These are phyloP conservation scores for Suillus weaverae DNA, from an alignment of 768 basidiomycete genomes.

Conservation along the genomic window DNA sequence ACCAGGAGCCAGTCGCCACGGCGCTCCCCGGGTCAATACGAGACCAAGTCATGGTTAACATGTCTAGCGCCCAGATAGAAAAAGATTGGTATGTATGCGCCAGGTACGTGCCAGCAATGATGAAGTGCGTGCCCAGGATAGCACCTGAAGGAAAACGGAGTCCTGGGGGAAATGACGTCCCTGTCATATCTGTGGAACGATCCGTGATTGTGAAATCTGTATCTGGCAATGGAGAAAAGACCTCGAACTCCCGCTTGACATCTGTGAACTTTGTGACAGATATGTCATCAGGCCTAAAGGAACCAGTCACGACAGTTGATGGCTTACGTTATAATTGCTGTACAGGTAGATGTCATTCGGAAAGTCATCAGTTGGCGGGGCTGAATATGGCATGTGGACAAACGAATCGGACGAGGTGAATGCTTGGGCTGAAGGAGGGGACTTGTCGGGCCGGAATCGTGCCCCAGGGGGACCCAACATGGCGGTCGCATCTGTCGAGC, in stretches of 20 bases:
- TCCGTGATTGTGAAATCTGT: constrained; percentile 78
- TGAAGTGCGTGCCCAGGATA: constrained; percentile 85
- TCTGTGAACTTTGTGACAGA: constrained; percentile 73
- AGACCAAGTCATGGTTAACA: constrained; percentile 80
- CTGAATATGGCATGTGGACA: constrained; percentile 75
- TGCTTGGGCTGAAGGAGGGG: constrained; percentile 41
- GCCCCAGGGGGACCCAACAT: constrained; percentile 55
- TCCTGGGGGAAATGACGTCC: constrained; percentile 85
- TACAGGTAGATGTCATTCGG: constrained; percentile 90
- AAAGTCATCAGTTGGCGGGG: constrained; percentile 65
- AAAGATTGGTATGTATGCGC: constrained; percentile 93
- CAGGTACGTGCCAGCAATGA: constrained; percentile 94
- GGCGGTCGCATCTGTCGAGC: constrained; percentile 39
- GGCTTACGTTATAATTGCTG: constrained; percentile 90
- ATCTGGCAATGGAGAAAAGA: constrained; percentile 80
- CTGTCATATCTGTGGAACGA: constrained; percentile 78
- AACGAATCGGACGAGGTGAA: constrained; percentile 60
- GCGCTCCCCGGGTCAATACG: constrained; percentile 88
- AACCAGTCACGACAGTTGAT: constrained; percentile 3
- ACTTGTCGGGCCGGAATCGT: constrained; percentile 55
- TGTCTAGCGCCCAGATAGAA: constrained; percentile 94
- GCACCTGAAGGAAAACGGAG: constrained; percentile 96
- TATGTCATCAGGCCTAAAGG: constrained; percentile 14
- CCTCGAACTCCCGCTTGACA: constrained; percentile 92
- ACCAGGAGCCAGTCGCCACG: constrained; percentile 90